Evolutionary conservation across 2,329 filamentous ascomycete genomes (phyloP).

Genomic region (Herpomyces periplanetae): DNA sequence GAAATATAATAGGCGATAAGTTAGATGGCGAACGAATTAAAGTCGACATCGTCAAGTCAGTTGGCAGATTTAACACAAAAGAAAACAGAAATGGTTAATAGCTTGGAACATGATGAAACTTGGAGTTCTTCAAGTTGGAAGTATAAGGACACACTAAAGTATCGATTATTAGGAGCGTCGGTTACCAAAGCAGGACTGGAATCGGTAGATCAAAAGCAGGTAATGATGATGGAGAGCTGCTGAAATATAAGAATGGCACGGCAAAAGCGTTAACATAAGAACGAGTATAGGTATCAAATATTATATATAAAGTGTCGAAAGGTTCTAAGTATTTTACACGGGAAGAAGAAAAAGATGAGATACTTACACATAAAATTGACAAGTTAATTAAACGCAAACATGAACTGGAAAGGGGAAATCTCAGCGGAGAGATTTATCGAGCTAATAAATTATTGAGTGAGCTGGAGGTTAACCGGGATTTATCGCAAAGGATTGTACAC

Average conservation of each 20-base stretch:
- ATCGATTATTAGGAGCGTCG: conserved; percentile 56
- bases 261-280: neutral
- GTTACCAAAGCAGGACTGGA: conserved; percentile 79
- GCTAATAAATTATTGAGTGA: conserved; percentile 46
- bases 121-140: too few relatives aligned
- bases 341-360: conserved; percentile 43
- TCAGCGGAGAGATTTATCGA: conserved; percentile 27
- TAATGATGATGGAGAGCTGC: too few relatives aligned
- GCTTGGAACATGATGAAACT: too few relatives aligned
- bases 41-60: too few relatives aligned
- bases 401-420: conserved; percentile 30
- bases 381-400: conserved; percentile 33
- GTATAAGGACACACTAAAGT: conserved; percentile 51
- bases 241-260: neutral
- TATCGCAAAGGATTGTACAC: conserved; percentile 54
- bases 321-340: conserved; percentile 86
- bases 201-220: conserved; percentile 59
- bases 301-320: conserved; percentile 87
- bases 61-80: too few relatives aligned
- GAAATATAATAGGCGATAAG: too few relatives aligned
- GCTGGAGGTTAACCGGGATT: conserved; percentile 34
- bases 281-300: conserved; percentile 29
- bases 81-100: too few relatives aligned
- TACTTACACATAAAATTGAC: conserved; percentile 49
- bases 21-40: too few relatives aligned